phyloP scores from a whole-genome alignment of 2,329 filamentous ascomycete genomes.

The Talaromyces marneffei region DNA sequence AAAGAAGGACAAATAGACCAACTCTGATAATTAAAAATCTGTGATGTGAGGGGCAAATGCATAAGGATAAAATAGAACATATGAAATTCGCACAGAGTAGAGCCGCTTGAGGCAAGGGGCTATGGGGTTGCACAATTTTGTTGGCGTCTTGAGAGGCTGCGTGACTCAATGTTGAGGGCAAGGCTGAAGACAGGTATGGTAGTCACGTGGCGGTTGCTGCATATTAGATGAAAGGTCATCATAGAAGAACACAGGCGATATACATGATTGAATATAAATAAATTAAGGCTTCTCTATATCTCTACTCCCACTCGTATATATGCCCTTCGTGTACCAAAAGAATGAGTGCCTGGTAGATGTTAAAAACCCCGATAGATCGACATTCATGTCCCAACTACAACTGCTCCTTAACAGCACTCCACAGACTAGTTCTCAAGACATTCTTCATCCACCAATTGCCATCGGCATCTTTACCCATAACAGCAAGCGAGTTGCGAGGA shows the following conservation, averaged over 20 bases:
- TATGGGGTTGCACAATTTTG: not conserved
- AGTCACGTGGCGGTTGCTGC: not conserved
- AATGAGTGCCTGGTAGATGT: not conserved
- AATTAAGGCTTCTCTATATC: not conserved
- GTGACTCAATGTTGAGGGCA: not conserved
- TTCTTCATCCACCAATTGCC: slow-evolving; percentile 30
- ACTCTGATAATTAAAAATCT: not conserved
- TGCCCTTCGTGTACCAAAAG: too few species aligned
- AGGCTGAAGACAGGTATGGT: not conserved
- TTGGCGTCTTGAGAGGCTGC: not conserved
- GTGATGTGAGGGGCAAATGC: not conserved
- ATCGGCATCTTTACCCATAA: slow-evolving; percentile 27
- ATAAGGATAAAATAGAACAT: not conserved
- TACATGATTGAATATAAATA: too few species aligned
- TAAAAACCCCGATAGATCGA: not conserved
- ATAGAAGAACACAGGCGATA: not conserved
- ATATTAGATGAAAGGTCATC: not conserved
- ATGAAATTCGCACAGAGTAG: not conserved
- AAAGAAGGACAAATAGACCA: not conserved
- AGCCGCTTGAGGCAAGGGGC: not conserved
- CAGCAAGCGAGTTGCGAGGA: slow-evolving; percentile 19
- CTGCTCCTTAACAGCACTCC: slow-evolving; percentile 19
- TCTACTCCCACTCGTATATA: not conserved
- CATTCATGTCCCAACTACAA: not conserved
- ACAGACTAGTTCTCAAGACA: slow-evolving; percentile 18